phyloP scores from a whole-genome alignment of 1,284 basidiomycete species.

The Trichosporon ovoides region DNA sequence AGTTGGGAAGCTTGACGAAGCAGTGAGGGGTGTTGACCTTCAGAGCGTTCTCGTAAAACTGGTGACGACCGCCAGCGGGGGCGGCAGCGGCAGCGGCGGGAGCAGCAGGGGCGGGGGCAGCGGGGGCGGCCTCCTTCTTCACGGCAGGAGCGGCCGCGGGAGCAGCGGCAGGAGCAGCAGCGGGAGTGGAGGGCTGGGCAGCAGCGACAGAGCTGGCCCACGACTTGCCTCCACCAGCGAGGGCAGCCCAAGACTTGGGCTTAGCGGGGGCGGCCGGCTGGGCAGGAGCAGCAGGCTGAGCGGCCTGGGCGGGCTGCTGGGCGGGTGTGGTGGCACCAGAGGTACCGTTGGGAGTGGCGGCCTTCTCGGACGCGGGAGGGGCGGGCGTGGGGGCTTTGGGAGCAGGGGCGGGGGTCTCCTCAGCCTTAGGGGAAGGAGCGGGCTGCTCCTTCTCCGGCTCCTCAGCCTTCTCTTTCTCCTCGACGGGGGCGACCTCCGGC shows the following conservation, averaged over 20 bases:
- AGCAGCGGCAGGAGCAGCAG: constrained; percentile 21
- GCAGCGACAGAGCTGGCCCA: constrained; percentile 6
- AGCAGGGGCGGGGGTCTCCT: constrained; percentile 47
- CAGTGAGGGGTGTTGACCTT: constrained; percentile 65
- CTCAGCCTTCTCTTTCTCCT: constrained; percentile 14
- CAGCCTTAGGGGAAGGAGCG: constrained; percentile 25
- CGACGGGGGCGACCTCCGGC: constrained; percentile 19
- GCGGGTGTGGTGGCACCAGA: constrained; percentile 26
- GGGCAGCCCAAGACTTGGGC: constrained; percentile 5
- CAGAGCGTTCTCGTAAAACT: constrained; percentile 57
- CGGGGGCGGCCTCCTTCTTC: constrained; percentile 5
- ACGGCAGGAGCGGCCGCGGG: constrained; percentile 13
- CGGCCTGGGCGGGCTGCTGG: constrained; percentile 48
- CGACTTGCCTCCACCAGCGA: not conserved
- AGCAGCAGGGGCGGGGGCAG: constrained; percentile 24
- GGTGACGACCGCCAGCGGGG: constrained; percentile 44
- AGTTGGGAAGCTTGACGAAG: constrained; percentile 68
- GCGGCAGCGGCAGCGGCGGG: constrained; percentile 22
- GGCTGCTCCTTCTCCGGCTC: constrained; percentile 17
- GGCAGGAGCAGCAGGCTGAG: constrained; percentile 50
- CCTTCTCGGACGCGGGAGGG: constrained; percentile 2
- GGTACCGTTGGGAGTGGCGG: constrained; percentile 24
- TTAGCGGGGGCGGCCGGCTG: constrained; percentile 15
- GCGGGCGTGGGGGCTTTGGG: constrained; percentile 36
- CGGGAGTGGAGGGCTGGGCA: constrained; percentile 21